phyloP scores from a whole-genome alignment of 371 early-diverging fungal species.

The Racocetra persica region DNA sequence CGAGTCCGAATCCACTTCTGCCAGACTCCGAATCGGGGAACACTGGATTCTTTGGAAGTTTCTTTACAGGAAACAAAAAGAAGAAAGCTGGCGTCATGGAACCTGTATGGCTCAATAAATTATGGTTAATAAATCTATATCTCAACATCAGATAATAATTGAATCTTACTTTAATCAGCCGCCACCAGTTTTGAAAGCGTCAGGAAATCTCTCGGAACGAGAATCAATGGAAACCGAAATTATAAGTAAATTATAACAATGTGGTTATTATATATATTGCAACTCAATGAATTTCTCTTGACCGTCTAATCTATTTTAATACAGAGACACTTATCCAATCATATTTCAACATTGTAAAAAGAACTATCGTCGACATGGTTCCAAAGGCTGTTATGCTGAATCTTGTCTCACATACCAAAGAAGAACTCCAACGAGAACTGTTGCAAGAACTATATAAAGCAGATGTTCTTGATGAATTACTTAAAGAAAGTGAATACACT shows the following conservation, averaged over 20 bases:
- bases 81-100: slow-evolving; percentile 81
- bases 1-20: slow-evolving; percentile 55
- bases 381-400: slow-evolving; percentile 99
- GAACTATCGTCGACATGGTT: slow-evolving; percentile 97
- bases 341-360: slow-evolving; percentile 98
- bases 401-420: slow-evolving; percentile 90
- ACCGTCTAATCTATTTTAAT: slow-evolving; percentile 13
- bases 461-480: slow-evolving; percentile 86
- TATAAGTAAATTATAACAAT: slow-evolving; percentile 74
- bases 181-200: slow-evolving; percentile 93
- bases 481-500: slow-evolving; percentile 95
- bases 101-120: slow-evolving; percentile 61
- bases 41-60: slow-evolving; percentile 94
- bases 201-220: slow-evolving; percentile 94
- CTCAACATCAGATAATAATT: background rate
- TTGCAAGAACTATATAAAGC: slow-evolving; percentile 96
- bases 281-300: background rate
- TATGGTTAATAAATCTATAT: background rate
- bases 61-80: slow-evolving; percentile 85
- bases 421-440: slow-evolving; percentile 94
- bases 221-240: slow-evolving; percentile 98
- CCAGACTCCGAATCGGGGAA: slow-evolving; percentile 55
- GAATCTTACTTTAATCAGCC: slow-evolving; percentile 61
- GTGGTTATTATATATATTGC: slow-evolving; percentile 25
- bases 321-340: slow-evolving; percentile 91